Conservation (phyloP, 164 flowering plant genomes). For the Pachysandra terminalis region DNA sequence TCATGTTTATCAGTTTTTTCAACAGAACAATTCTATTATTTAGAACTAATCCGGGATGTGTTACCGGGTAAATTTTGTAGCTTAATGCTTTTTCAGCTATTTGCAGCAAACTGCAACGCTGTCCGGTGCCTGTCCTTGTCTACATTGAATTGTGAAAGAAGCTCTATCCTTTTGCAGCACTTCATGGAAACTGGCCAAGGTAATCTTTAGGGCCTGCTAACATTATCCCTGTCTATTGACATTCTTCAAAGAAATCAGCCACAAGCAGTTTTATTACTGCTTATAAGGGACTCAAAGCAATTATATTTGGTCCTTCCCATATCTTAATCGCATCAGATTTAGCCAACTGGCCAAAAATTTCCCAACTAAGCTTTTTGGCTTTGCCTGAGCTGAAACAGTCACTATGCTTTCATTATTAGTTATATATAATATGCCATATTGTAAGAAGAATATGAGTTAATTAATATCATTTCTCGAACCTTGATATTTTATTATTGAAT, state of each 20-base stretch:
- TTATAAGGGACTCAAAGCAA: background rate
- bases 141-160: slow-evolving; percentile 73
- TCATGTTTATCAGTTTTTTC: background rate
- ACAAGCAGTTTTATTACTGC: background rate
- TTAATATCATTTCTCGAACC: background rate
- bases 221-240: background rate
- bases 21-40: background rate
- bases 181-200: slow-evolving; percentile 82
- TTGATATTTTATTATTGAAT: slow-evolving; percentile 8
- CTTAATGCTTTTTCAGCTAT: slow-evolving; percentile 6
- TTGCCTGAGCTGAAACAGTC: background rate
- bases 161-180: slow-evolving; percentile 71
- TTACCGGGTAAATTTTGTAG: background rate
- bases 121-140: slow-evolving; percentile 76
- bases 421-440: background rate
- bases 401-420: background rate
- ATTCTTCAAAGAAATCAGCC: background rate
- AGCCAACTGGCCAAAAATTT: too few species aligned
- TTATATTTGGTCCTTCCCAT: background rate
- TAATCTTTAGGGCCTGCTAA: slow-evolving; percentile 17
- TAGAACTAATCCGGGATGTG: background rate
- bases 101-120: slow-evolving; percentile 83
- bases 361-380: background rate
- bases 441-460: background rate
- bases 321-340: background rate